phyloP scores from a whole-genome alignment of 129 eudicot genomes.

The Flaveria trinervia region DNA sequence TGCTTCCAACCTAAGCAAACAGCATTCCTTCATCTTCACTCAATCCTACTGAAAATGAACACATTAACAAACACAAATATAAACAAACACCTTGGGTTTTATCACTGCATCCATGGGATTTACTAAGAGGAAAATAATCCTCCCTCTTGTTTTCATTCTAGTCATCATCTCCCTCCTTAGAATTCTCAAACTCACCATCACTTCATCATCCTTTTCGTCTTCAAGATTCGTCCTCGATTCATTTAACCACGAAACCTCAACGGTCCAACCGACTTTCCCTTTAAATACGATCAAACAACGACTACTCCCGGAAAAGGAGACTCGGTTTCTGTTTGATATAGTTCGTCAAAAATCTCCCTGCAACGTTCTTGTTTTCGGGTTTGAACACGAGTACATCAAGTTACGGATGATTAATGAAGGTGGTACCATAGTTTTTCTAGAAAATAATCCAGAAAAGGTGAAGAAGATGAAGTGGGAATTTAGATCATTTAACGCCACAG shows the following conservation, averaged over 20 bases:
- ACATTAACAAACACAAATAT: constrained; percentile 24
- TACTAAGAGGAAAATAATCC: constrained; percentile 52
- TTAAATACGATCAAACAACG: constrained; percentile 7
- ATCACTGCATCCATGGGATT: constrained; percentile 38
- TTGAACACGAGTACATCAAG: constrained; percentile 49
- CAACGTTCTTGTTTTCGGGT: constrained; percentile 78
- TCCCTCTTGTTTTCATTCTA: constrained; percentile 53
- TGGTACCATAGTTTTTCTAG: constrained; percentile 66
- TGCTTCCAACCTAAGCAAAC: constrained; percentile 61
- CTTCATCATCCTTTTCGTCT: constrained; percentile 40
- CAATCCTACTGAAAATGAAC: constrained; percentile 32
- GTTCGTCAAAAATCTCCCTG: constrained; percentile 59
- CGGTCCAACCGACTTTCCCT: neutral
- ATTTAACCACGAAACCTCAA: constrained; percentile 12
- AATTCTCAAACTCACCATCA: constrained; percentile 46
- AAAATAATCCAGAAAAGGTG: constrained; percentile 46
- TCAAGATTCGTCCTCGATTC: constrained; percentile 21
- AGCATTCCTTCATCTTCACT: constrained; percentile 55
- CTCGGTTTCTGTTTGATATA: constrained; percentile 45
- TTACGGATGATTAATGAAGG: constrained; percentile 47
- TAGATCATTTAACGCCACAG: constrained; percentile 18
- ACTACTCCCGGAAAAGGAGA: constrained; percentile 50
- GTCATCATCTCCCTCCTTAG: constrained; percentile 51
- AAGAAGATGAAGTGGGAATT: constrained; percentile 8
- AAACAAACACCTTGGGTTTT: constrained; percentile 6